phyloP scores from a whole-genome alignment of 108 stramenopile species.

The Cyclostephanos invisitatus region DNA sequence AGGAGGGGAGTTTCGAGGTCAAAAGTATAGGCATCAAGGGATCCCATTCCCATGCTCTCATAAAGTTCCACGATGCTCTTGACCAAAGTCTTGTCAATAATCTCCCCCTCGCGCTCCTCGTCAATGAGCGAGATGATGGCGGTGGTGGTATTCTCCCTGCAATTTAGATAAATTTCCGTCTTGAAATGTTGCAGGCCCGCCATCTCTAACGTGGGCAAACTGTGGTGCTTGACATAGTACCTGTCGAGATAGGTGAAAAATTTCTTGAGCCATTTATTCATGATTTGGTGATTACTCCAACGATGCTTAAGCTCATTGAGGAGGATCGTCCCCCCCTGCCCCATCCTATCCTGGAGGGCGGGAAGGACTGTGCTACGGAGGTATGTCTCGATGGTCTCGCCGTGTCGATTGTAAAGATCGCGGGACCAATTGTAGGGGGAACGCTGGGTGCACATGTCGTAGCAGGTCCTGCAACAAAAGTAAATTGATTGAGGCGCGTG shows the following conservation, averaged over 20 bases:
- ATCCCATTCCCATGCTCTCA: constrained; percentile 97
- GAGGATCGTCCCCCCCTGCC: constrained; percentile 84
- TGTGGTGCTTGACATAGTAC: constrained; percentile 98
- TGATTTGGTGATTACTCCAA: constrained; percentile 98
- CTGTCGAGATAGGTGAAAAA: constrained; percentile 99
- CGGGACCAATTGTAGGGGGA: constrained; percentile 99
- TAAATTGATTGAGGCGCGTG: background rate
- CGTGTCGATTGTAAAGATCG: constrained; percentile 95
- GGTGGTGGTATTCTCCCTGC: constrained; percentile 82
- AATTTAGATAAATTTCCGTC: constrained; percentile 92
- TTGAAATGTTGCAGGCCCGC: constrained; percentile 93
- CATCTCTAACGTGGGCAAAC: constrained; percentile 86
- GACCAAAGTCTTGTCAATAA: constrained; percentile 95
- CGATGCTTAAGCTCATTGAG: constrained; percentile 93
- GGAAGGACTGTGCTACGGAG: constrained; percentile 90
- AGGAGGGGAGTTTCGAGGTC: constrained; percentile 94
- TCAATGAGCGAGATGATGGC: constrained; percentile 94
- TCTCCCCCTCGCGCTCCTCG: constrained; percentile 91
- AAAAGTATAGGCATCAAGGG: constrained; percentile 87
- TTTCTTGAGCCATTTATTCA: constrained; percentile 99
- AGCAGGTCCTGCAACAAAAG: constrained; percentile 85
- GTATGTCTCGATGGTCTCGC: constrained; percentile 93
- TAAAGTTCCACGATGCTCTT: constrained; percentile 94
- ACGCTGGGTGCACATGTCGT: constrained; percentile 99
- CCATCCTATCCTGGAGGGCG: constrained; percentile 83